Evolutionary conservation across 116 monocot genomes (phyloP).

Genomic region (Trichopus zeylanicus): DNA sequence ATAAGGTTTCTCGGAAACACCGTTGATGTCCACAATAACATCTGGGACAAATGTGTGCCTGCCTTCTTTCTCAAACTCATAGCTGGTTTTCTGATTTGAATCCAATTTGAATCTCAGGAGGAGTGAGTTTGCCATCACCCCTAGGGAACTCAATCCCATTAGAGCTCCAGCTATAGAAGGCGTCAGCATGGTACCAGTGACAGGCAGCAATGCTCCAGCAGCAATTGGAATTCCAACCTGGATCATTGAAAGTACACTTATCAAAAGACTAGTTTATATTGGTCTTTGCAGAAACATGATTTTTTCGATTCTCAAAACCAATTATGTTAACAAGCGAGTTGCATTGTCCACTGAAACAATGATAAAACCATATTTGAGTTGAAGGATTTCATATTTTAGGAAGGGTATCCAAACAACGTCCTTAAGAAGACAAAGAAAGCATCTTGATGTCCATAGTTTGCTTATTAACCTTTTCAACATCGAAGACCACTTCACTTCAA

Average conservation of each 20-base stretch:
- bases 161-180: constrained; percentile 97
- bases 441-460: no score
- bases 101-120: constrained; percentile 57
- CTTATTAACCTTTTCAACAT: no score
- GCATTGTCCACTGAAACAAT: no score
- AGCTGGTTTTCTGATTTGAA: constrained; percentile 18
- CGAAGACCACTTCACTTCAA: no score
- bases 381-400: no score
- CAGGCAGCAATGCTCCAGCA: constrained; percentile 80
- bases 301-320: no score
- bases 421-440: no score
- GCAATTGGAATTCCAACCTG: constrained; percentile 96
- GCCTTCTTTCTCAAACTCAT: constrained; percentile 17
- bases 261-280: no score
- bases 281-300: no score
- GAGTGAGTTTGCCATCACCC: constrained; percentile 95
- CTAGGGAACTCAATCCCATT: constrained; percentile 94
- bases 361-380: no score
- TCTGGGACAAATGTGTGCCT: constrained; percentile 10
- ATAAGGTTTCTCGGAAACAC: constrained; percentile 13
- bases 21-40: constrained; percentile 15
- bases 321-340: no score
- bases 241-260: background rate
- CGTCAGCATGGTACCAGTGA: constrained; percentile 86
- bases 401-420: no score